Evolutionary conservation across 306 rosid genomes (phyloP).

Genomic region (Inga leiocalycina): DNA sequence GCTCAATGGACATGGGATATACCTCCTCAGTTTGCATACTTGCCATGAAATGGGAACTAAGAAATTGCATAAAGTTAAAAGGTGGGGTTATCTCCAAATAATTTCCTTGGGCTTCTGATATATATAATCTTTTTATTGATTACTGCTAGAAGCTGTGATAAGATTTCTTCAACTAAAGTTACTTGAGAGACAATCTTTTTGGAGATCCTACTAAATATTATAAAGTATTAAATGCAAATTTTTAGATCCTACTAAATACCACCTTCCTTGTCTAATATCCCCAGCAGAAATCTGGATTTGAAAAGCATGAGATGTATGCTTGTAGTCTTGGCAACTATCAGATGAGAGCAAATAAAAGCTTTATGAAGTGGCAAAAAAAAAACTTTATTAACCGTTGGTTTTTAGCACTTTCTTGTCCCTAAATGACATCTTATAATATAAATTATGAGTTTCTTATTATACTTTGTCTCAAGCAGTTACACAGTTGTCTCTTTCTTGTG

Average conservation of each 20-base stretch:
- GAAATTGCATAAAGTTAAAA: slow-evolving; percentile 1
- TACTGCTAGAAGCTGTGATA: slow-evolving; percentile 2
- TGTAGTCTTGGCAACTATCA: slow-evolving; percentile 1
- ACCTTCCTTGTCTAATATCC: neutral
- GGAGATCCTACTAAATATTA: neutral
- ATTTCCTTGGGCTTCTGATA: neutral
- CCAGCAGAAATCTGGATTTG: neutral
- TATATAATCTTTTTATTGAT: neutral
- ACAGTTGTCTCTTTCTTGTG: slow-evolving; percentile 23
- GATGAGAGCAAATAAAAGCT: neutral
- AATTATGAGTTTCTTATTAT: slow-evolving; percentile 11
- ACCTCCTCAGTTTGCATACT: neutral
- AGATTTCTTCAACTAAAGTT: slow-evolving; percentile 12
- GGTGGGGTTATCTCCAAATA: neutral
- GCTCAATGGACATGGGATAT: neutral
- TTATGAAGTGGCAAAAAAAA: neutral
- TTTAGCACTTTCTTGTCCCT: slow-evolving; percentile 2
- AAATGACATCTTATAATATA: slow-evolving; percentile 13
- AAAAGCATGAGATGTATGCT: neutral
- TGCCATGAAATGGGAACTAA: neutral
- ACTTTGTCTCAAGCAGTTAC: neutral
- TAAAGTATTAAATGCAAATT: slow-evolving; percentile 4
- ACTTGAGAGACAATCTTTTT: slow-evolving; percentile 11
- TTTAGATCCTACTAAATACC: neutral
- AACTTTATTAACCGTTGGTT: neutral